Conservation (phyloP, 768 basidiomycete genomes). For the Tricholomella constricta region DNA sequence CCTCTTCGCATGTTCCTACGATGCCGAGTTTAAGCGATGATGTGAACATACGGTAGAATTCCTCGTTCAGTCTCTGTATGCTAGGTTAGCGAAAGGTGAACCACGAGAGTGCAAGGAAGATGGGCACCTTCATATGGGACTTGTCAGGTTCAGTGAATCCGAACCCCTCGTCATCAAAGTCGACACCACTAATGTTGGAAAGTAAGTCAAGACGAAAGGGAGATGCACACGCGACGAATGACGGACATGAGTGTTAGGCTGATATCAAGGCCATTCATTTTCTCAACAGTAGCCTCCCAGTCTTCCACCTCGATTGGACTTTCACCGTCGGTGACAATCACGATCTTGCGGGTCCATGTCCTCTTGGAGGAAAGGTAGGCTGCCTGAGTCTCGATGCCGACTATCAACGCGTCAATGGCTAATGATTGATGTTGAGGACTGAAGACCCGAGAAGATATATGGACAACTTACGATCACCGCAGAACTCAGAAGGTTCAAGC, state of each 20-base stretch:
- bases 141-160: constrained; percentile 70
- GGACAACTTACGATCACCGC: constrained; percentile 64
- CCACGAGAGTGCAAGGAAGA: not conserved
- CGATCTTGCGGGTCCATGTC: constrained; percentile 84
- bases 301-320: constrained; percentile 71
- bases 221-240: not conserved
- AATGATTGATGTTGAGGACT: not conserved
- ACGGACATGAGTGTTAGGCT: constrained; percentile 71
- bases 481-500: constrained; percentile 53
- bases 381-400: constrained; percentile 80
- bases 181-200: constrained; percentile 66
- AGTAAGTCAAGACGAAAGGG: not conserved
- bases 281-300: constrained; percentile 68
- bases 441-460: not conserved
- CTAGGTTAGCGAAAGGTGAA: not conserved
- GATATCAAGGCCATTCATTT: constrained; percentile 63
- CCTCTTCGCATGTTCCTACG: constrained; percentile 65
- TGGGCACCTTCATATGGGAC: constrained; percentile 65
- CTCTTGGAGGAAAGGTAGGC: constrained; percentile 67
- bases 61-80: constrained; percentile 69
- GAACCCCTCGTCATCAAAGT: constrained; percentile 78
- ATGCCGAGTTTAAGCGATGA: constrained; percentile 47
- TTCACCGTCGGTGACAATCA: constrained; percentile 86
- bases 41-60: constrained; percentile 58
- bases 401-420: constrained; percentile 89